Percentiles rank a stretch among this genome's conserved stretches.
Conservation (phyloP, 345 rosid genomes). For the Lagerstroemia speciosa region DNA sequence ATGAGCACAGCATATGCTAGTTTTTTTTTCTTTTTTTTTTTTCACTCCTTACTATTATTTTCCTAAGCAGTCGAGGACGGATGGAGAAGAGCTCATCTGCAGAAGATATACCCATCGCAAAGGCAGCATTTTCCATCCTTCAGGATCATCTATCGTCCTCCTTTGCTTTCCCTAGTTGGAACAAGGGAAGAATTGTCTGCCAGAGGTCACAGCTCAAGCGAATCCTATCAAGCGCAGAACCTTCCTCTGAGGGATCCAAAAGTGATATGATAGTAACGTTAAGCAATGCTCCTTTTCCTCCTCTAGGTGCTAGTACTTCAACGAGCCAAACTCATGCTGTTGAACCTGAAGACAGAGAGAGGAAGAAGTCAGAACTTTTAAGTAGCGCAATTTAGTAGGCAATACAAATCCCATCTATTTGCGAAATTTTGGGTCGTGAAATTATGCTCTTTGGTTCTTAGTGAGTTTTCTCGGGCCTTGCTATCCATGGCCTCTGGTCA, state of each 20-base stretch:
- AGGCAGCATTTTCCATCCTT: constrained; percentile 55
- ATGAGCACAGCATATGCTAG: neutral
- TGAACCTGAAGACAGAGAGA: constrained; percentile 25
- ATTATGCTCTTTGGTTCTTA: neutral
- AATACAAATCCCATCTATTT: neutral
- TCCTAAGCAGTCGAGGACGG: constrained; percentile 53
- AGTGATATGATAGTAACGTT: constrained; percentile 31
- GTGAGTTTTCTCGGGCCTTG: neutral
- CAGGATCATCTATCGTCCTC: constrained; percentile 57
- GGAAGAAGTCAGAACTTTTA: constrained; percentile 42
- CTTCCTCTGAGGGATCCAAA: constrained; percentile 38
- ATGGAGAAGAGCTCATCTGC: constrained; percentile 57
- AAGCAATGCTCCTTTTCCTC: constrained; percentile 46
- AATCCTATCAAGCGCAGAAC: constrained; percentile 30
- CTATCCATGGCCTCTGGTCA: neutral
- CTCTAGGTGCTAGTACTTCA: constrained; percentile 26
- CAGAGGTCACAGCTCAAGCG: constrained; percentile 75
- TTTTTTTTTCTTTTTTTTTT: neutral
- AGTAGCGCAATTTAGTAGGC: constrained; percentile 34
- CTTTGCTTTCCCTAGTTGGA: constrained; percentile 73
- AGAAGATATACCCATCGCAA: constrained; percentile 44
- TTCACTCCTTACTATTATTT: neutral
- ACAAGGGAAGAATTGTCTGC: constrained; percentile 79
- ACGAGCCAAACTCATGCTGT: constrained; percentile 14
- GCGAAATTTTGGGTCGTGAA: neutral